Evolutionary conservation across 345 rosid species (phyloP), one percentile per base, ranked within the genome.

Genomic region (Aquilaria sinensis): DNA sequence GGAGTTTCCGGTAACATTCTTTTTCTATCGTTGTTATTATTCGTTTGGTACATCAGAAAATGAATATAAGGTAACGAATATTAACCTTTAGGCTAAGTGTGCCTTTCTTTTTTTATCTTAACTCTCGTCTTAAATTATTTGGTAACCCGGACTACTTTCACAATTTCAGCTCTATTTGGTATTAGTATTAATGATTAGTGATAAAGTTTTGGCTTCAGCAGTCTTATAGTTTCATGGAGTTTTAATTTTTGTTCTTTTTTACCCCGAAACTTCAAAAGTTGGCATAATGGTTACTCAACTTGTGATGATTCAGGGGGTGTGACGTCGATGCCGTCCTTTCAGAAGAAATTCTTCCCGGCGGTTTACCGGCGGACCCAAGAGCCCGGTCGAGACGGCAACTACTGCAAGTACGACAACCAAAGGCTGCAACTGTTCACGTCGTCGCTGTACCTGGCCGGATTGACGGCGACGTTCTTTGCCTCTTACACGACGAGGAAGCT

Each of bases 331-430:
- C 83, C 86, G 0, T 79, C 67, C n/a, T 90, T 90, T 73, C 75
- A 87, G 70, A 16, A 75, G 51, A 83, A 87, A 76, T 90, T 90
- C 67, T 90, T 90, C 63, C 97, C 97, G 1, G 79, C 54, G 0
- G 96, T 90, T 12, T 66, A 87, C 32, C 55, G 67, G 31, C 72
- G 61, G 71, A 77, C 87, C 5, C 41, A 2, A 10, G 83, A 72
- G 31, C 2, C 13, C 64, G 9, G 34, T 77, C 43, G 43, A 8
- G 43, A 37, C 13, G 80, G 84, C 61, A 82, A 90, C 65, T 90
- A 90, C 68, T 90, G 97, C 90, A 78, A 85, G 65, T 90, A 90
- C 57, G 97, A 90, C 62, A 90, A 85, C 57, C 92, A 90, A 72
- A 88, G 90, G 23, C 67, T 90, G 62, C 92, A 85, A 34, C 68